Conservation (phyloP, 1,284 basidiomycete species). For the Cryptococcus depauperatus region DNA sequence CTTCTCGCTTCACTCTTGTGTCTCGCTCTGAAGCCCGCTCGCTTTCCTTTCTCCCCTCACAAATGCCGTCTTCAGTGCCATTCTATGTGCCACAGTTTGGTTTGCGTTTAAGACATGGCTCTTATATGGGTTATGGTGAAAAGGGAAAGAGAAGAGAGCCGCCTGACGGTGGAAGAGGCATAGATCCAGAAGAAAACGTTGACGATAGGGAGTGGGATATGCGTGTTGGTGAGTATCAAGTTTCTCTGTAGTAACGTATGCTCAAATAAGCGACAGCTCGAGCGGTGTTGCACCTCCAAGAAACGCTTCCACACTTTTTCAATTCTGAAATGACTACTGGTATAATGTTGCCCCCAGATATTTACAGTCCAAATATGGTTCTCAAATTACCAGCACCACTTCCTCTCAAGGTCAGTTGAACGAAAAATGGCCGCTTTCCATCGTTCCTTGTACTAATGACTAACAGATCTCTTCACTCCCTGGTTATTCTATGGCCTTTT, state of each 20-base stretch:
- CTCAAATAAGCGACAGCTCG: slow-evolving; percentile 19
- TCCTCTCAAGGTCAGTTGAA: slow-evolving; percentile 34
- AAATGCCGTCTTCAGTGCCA: slow-evolving; percentile 9
- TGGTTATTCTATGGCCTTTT: slow-evolving; percentile 38
- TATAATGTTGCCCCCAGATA: slow-evolving; percentile 37
- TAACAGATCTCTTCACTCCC: slow-evolving; percentile 34
- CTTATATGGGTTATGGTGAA: neutral
- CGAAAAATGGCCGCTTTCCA: neutral
- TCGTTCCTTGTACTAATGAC: neutral
- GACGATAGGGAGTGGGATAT: slow-evolving; percentile 44
- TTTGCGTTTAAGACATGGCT: neutral
- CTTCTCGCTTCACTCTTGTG: neutral
- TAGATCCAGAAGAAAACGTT: slow-evolving; percentile 30
- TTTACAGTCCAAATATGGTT: slow-evolving; percentile 37
- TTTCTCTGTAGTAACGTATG: neutral
- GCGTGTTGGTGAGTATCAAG: slow-evolving; percentile 33
- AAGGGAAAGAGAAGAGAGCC: slow-evolving; percentile 20
- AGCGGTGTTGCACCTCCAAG: slow-evolving; percentile 42
- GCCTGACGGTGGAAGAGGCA: slow-evolving; percentile 2
- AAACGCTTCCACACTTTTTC: slow-evolving; percentile 42
- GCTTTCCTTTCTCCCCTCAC: neutral
- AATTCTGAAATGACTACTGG: slow-evolving; percentile 17
- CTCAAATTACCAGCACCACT: slow-evolving; percentile 39
- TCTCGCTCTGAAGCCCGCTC: neutral
- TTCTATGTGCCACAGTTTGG: slow-evolving; percentile 25